phyloP scores from a whole-genome alignment of 495 filamentous ascomycete genomes.

The Neurospora sp. region DNA sequence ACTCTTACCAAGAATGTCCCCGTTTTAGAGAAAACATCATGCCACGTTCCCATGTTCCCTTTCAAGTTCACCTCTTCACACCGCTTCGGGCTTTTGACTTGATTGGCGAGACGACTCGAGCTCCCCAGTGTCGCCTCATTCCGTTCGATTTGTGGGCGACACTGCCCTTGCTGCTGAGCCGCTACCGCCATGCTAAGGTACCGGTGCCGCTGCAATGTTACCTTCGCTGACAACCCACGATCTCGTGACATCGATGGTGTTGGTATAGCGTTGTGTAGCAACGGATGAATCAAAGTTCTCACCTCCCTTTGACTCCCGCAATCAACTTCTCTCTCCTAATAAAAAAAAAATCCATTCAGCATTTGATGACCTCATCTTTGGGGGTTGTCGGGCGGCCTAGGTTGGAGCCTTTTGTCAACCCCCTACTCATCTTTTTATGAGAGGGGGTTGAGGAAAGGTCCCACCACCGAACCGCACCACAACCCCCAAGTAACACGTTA shows the following conservation, averaged over 20 bases:
- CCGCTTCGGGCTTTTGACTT: not conserved
- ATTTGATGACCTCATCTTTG: not conserved
- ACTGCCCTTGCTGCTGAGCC: not conserved
- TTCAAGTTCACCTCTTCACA: not conserved
- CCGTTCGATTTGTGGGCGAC: not conserved
- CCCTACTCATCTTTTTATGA: no score
- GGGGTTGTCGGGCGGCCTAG: no score
- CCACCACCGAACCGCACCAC: no score
- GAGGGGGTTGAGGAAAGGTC: no score
- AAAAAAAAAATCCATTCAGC: not conserved
- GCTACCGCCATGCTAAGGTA: not conserved
- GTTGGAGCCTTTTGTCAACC: no score
- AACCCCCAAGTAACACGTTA: no score
- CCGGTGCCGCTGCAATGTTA: not conserved
- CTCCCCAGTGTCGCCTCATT: not conserved
- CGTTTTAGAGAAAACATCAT: not conserved
- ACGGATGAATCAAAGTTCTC: not conserved
- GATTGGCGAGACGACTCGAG: not conserved
- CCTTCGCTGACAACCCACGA: not conserved
- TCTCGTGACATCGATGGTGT: no score
- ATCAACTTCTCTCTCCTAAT: not conserved
- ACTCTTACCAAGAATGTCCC: not conserved
- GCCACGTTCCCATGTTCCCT: not conserved
- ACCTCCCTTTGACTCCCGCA: not conserved
- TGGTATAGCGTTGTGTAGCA: not conserved